Conservation (phyloP, 495 filamentous ascomycete genomes). For the Melanomma pulvis-pyrius region DNA sequence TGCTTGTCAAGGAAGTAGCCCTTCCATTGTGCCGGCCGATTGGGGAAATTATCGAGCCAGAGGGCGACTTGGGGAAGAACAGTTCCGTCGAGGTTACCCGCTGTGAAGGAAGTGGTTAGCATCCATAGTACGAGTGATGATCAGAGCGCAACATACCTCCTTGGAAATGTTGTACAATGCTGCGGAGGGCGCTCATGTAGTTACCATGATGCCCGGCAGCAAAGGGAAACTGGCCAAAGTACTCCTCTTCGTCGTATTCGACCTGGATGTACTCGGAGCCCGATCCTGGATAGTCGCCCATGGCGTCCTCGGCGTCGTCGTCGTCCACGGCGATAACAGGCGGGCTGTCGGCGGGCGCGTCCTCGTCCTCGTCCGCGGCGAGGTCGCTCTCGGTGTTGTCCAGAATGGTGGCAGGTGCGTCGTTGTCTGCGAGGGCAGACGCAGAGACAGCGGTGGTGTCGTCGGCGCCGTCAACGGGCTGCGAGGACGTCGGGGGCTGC, state of each 20-base stretch:
- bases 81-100: slow-evolving; percentile 29
- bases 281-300: slow-evolving; percentile 22
- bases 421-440: not conserved
- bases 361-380: slow-evolving; percentile 18
- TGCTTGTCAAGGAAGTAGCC: slow-evolving; percentile 48
- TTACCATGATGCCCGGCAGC: slow-evolving; percentile 8
- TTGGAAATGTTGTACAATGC: slow-evolving; percentile 23
- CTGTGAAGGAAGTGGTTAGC: slow-evolving; percentile 40
- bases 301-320: slow-evolving; percentile 33
- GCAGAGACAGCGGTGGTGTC: slow-evolving; percentile 10
- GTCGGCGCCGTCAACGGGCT: slow-evolving; percentile 21
- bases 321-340: slow-evolving; percentile 41
- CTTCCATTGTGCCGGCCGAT: slow-evolving; percentile 35
- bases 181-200: slow-evolving; percentile 20
- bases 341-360: slow-evolving; percentile 33
- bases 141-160: not conserved
- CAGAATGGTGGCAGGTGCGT: slow-evolving; percentile 18
- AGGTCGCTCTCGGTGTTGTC: slow-evolving; percentile 18
- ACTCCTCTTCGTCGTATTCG: slow-evolving; percentile 26
- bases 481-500: slow-evolving; percentile 47
- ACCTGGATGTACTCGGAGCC: slow-evolving; percentile 30
- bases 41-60: slow-evolving; percentile 44
- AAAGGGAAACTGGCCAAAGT: slow-evolving; percentile 30
- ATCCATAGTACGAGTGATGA: not conserved
- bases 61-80: slow-evolving; percentile 36